Evolutionary conservation across 2,329 filamentous ascomycete genomes (phyloP).

Genomic region (Fusarium tjaetaba): DNA sequence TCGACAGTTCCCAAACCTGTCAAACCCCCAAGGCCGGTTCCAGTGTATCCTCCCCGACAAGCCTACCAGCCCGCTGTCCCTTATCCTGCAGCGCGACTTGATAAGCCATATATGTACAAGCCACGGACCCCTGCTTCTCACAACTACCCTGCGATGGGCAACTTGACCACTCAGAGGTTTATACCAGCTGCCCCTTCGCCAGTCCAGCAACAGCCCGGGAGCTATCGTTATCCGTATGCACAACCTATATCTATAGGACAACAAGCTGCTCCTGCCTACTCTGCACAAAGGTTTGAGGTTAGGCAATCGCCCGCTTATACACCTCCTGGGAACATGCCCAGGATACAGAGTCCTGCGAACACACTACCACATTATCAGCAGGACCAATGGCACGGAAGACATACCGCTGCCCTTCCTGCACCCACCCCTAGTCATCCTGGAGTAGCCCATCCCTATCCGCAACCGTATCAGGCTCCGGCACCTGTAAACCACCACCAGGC

Average conservation of each 20-base stretch:
- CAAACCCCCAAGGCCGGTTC: constrained; percentile 57
- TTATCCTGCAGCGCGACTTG: constrained; percentile 37
- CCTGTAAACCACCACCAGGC: constrained; percentile 18
- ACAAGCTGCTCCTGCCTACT: constrained; percentile 22
- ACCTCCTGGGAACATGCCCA: constrained; percentile 3
- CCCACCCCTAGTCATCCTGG: neutral
- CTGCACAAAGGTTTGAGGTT: constrained; percentile 40
- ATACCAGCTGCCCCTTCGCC: constrained; percentile 21
- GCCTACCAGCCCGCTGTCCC: constrained; percentile 40
- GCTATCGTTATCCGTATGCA: constrained; percentile 26
- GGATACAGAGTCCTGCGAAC: neutral
- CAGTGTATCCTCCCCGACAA: constrained; percentile 36
- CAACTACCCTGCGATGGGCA: constrained; percentile 30
- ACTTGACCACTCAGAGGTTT: constrained; percentile 43
- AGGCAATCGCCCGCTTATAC: constrained; percentile 27
- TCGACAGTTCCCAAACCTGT: constrained; percentile 71
- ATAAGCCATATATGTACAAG: constrained; percentile 66
- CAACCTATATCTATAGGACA: constrained; percentile 11
- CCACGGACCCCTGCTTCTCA: constrained; percentile 52
- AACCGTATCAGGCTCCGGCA: constrained; percentile 2
- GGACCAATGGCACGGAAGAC: constrained; percentile 16
- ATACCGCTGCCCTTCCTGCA: neutral
- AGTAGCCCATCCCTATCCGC: neutral
- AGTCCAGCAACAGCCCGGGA: constrained; percentile 19
- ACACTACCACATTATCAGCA: constrained; percentile 10